Conservation (phyloP, 139 green algal genomes). For the Microglena sp. region DNA sequence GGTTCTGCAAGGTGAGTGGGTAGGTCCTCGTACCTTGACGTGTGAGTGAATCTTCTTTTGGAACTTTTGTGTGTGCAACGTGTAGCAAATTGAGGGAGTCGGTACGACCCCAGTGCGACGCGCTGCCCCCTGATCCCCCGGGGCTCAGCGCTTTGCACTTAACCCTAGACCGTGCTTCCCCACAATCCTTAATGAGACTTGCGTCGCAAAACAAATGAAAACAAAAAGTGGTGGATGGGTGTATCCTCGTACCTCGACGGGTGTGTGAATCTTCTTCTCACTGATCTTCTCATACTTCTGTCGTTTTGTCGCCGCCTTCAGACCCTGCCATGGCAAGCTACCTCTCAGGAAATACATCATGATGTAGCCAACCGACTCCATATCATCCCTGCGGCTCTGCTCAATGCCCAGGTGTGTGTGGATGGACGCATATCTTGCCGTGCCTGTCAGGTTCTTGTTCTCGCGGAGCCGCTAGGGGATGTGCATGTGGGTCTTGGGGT, state of each 20-base stretch:
- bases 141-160: too few relatives aligned
- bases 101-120: too few relatives aligned
- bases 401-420: constrained; percentile 99
- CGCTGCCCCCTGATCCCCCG: too few relatives aligned
- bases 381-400: constrained; percentile 87
- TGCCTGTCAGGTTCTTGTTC: constrained; percentile 97
- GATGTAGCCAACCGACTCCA: constrained; percentile 81
- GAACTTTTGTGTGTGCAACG: too few relatives aligned
- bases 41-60: too few relatives aligned
- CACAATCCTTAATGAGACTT: too few relatives aligned
- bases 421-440: constrained; percentile 92
- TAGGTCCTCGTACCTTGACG: too few relatives aligned
- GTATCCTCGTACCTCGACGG: constrained; percentile 68
- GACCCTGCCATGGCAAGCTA: constrained; percentile 89
- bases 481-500: constrained; percentile 97
- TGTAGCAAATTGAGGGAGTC: too few relatives aligned
- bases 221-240: not conserved
- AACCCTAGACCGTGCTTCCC: too few relatives aligned
- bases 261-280: constrained; percentile 99
- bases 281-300: constrained; percentile 99
- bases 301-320: constrained; percentile 92
- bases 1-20: too few relatives aligned
- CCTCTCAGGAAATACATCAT: constrained; percentile 98
- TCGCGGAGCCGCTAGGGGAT: constrained; percentile 93
- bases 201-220: too few relatives aligned